These are phyloP conservation scores for Entomophthora muscae DNA, from an alignment of 371 early-diverging fungal species.

Conservation along the genomic window DNA sequence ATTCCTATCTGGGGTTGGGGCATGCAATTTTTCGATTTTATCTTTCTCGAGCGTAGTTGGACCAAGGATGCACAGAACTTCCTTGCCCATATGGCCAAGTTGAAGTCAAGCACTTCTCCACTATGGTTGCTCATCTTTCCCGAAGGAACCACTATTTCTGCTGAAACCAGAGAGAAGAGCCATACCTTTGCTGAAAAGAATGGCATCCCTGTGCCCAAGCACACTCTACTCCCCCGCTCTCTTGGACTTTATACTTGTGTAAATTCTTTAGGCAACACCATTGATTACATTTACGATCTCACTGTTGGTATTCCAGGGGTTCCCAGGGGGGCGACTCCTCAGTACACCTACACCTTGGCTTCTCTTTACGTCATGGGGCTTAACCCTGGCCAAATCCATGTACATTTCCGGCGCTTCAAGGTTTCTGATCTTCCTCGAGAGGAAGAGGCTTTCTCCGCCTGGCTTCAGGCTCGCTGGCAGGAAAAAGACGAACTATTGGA, in stretches of 20 bases:
- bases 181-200: conserved; percentile 26
- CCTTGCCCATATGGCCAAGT: conserved; percentile 15
- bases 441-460: conserved; percentile 38
- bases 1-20: conserved; percentile 80
- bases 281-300: conserved; percentile 59
- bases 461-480: conserved; percentile 56
- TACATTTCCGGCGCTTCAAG: conserved; percentile 50
- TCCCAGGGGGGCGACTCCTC: conserved; percentile 47
- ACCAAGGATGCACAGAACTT: conserved; percentile 41
- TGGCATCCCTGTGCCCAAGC: conserved; percentile 16
- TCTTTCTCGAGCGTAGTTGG: conserved; percentile 68
- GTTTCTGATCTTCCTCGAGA: conserved; percentile 43
- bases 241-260: conserved; percentile 52
- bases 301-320: conserved; percentile 73
- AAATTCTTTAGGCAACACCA: conserved; percentile 32
- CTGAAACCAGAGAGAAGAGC: conserved; percentile 25
- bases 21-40: conserved; percentile 74
- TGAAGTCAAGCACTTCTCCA: conserved; percentile 23
- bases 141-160: conserved; percentile 68
- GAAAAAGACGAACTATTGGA: conserved; percentile 77
- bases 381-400: conserved; percentile 52
- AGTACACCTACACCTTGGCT: conserved; percentile 49
- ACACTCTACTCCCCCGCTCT: conserved; percentile 55
- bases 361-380: conserved; percentile 41
- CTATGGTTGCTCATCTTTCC: conserved; percentile 83